Evolutionary conservation across 2,329 filamentous ascomycete genomes (phyloP).

Genomic region (Aspergillus sp.): DNA sequence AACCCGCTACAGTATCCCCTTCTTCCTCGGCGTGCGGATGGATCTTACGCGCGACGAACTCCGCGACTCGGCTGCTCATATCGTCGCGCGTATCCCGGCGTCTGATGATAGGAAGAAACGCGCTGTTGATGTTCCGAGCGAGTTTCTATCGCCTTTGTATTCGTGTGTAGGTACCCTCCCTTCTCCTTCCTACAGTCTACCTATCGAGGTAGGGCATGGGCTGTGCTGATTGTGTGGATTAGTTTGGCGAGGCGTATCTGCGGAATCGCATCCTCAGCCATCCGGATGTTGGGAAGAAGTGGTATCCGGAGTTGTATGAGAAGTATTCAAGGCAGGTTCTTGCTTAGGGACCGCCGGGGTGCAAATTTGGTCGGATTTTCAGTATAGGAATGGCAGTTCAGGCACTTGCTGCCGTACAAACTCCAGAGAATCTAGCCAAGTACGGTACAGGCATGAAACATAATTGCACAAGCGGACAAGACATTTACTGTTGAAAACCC

Average conservation of each 20-base stretch:
- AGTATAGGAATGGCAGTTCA: no score
- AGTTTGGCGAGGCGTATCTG: conserved; percentile 40
- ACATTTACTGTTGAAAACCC: no score
- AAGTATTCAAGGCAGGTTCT: conserved; percentile 3
- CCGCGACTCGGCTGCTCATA: conserved; percentile 32
- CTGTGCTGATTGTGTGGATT: neutral
- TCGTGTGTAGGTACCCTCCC: conserved; percentile 29
- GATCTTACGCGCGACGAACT: conserved; percentile 50
- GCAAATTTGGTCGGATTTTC: no score
- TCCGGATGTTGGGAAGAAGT: conserved; percentile 35
- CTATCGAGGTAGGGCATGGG: no score
- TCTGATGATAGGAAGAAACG: conserved; percentile 32
- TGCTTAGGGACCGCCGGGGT: neutral
- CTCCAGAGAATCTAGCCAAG: no score
- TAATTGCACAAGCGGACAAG: no score
- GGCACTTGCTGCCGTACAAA: no score
- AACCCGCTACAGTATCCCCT: conserved; percentile 51
- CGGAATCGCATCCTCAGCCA: conserved; percentile 39
- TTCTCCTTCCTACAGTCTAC: no score
- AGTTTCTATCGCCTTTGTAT: conserved; percentile 37
- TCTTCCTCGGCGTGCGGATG: conserved; percentile 55
- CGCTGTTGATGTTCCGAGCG: conserved; percentile 37
- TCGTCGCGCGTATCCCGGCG: conserved; percentile 29
- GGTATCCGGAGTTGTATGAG: conserved; percentile 35
- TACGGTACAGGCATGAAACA: no score